phyloP scores from a whole-genome alignment of 371 early-diverging fungal species.

The Rhizopus sp. region DNA sequence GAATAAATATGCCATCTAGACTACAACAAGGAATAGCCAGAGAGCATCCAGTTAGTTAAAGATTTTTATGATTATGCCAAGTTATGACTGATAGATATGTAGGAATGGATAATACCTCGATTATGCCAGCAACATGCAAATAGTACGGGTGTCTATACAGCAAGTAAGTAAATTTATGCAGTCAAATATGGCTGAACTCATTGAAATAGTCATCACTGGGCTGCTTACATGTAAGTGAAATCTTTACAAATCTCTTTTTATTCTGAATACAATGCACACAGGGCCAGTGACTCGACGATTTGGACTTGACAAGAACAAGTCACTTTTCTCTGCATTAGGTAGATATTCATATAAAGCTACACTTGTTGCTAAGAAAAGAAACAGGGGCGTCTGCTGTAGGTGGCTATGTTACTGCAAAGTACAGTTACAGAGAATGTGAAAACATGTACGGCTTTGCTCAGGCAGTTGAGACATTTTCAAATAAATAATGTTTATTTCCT shows the following conservation, averaged over 20 bases:
- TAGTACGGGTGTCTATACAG: slow-evolving; percentile 24
- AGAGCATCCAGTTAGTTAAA: slow-evolving; percentile 23
- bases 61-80: background rate
- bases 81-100: background rate
- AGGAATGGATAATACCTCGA: slow-evolving; percentile 28
- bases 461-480: slow-evolving; percentile 10
- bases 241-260: background rate
- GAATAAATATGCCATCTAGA: slow-evolving; percentile 8
- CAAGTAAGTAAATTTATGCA: slow-evolving; percentile 10
- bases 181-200: background rate
- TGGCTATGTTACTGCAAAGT: slow-evolving; percentile 22
- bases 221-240: slow-evolving; percentile 14
- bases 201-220: slow-evolving; percentile 9
- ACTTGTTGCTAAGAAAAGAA: slow-evolving; percentile 1
- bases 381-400: slow-evolving; percentile 13
- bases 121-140: slow-evolving; percentile 22
- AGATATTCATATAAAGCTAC: background rate
- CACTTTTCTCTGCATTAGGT: slow-evolving; percentile 20
- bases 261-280: background rate
- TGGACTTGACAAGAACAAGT: slow-evolving; percentile 20
- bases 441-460: slow-evolving; percentile 17
- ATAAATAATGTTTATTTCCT: background rate
- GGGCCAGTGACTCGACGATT: slow-evolving; percentile 17
- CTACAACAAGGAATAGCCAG: slow-evolving; percentile 25
- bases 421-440: slow-evolving; percentile 17